These are phyloP conservation scores for Populus tremula DNA, from an alignment of 345 rosid genomes.

Conservation along the genomic window DNA sequence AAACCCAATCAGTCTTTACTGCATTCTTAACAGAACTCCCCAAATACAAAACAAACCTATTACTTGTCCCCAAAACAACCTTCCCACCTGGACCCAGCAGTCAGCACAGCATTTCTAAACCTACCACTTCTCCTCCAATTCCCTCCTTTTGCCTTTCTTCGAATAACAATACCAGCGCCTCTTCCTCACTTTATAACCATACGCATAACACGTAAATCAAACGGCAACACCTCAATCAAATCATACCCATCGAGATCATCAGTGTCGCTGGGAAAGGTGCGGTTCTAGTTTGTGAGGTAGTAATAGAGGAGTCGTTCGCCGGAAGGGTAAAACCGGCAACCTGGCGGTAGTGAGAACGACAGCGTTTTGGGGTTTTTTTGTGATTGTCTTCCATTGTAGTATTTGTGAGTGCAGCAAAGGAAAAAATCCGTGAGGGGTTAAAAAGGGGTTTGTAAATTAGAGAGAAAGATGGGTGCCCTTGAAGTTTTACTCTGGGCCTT, in stretches of 20 bases:
- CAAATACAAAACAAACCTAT: conserved; percentile 37
- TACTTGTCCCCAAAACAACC: conserved; percentile 35
- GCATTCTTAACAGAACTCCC: conserved; percentile 29
- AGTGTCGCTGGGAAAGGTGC: not conserved
- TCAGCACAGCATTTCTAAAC: conserved; percentile 30
- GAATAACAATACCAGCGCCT: conserved; percentile 53
- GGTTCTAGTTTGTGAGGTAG: conserved; percentile 44
- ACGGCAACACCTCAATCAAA: conserved; percentile 47
- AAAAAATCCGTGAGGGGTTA: not conserved
- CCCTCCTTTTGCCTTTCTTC: conserved; percentile 35
- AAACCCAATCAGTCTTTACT: conserved; percentile 45
- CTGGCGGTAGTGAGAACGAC: conserved; percentile 33
- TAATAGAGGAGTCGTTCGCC: conserved; percentile 37
- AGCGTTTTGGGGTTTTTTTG: not conserved
- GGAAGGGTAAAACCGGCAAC: conserved; percentile 50
- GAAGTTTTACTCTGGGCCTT: conserved; percentile 1
- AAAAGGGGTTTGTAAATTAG: conserved; percentile 18
- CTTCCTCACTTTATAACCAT: conserved; percentile 31
- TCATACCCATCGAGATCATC: conserved; percentile 21
- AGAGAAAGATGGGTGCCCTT: conserved; percentile 21
- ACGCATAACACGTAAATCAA: conserved; percentile 33
- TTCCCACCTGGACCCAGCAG: conserved; percentile 22
- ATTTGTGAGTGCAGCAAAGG: not conserved
- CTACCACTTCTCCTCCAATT: conserved; percentile 42
- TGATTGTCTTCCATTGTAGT: not conserved